Evolutionary conservation across 2,329 filamentous ascomycete species (phyloP).

Genomic region (Nemania sp.): DNA sequence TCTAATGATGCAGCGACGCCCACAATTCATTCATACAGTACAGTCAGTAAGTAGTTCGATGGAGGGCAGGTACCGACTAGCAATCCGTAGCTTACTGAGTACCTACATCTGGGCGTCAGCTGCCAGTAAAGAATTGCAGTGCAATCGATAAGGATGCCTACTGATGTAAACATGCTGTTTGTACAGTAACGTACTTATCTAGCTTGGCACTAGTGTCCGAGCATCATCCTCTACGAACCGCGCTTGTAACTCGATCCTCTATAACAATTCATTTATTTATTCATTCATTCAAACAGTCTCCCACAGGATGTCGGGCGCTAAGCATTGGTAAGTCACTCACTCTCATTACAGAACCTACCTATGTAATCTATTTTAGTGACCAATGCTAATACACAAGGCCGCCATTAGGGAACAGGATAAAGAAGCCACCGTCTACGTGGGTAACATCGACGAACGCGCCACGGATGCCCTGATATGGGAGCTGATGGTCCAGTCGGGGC

Average conservation of each 20-base stretch:
- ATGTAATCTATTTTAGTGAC: neutral
- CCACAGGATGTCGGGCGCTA: constrained; percentile 58
- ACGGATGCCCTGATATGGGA: constrained; percentile 93
- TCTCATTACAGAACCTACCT: neutral
- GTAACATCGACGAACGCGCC: constrained; percentile 97
- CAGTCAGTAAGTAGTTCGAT: no score
- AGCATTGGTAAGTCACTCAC: constrained; percentile 49
- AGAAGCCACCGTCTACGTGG: constrained; percentile 97
- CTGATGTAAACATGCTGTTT: no score
- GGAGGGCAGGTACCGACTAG: no score
- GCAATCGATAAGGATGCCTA: constrained; percentile 23
- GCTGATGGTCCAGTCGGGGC: constrained; percentile 96
- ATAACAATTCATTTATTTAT: no score
- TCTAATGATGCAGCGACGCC: no score
- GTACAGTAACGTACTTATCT: no score
- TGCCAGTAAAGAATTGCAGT: neutral
- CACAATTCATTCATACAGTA: no score
- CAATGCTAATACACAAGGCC: neutral
- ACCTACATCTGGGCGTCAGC: neutral
- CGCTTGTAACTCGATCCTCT: constrained; percentile 6
- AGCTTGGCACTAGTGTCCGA: constrained; percentile 19
- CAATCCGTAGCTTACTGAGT: no score
- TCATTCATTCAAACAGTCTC: neutral
- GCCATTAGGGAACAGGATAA: constrained; percentile 91
- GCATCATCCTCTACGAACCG: neutral